A percentile compares a stretch with the other conserved stretches of the same genome.
Conservation (phyloP, 2,329 filamentous ascomycete genomes). For the Macrophomina pseudophaseolina region DNA sequence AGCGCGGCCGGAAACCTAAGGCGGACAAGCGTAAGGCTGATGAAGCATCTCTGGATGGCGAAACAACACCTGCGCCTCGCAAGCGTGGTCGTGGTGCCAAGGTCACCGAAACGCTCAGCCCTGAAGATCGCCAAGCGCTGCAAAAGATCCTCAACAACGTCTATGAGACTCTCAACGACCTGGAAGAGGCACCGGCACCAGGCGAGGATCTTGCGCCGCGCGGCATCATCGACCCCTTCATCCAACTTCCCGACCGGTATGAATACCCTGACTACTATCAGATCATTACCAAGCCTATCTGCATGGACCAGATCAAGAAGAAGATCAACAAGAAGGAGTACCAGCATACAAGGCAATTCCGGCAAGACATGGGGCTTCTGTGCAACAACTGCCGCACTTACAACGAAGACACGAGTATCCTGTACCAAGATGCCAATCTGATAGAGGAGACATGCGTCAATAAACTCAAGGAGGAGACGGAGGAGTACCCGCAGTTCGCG, state of each 20-base stretch:
- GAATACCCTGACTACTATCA: slow-evolving; percentile 95
- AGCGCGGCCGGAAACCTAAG: slow-evolving; percentile 78
- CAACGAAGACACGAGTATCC: slow-evolving; percentile 92
- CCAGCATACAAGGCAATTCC: slow-evolving; percentile 77
- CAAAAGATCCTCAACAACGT: slow-evolving; percentile 79
- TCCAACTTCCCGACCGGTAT: slow-evolving; percentile 86
- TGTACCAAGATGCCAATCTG: slow-evolving; percentile 89
- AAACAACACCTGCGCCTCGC: slow-evolving; percentile 66
- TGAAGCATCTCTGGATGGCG: slow-evolving; percentile 66
- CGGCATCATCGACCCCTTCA: slow-evolving; percentile 89
- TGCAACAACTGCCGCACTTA: slow-evolving; percentile 93
- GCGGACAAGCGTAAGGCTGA: slow-evolving; percentile 89
- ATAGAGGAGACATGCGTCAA: slow-evolving; percentile 71
- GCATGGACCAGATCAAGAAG: slow-evolving; percentile 92
- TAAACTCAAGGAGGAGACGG: slow-evolving; percentile 60
- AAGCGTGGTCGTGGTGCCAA: slow-evolving; percentile 75
- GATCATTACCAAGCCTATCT: slow-evolving; percentile 90
- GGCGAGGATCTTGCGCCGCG: slow-evolving; percentile 66
- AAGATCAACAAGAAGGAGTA: slow-evolving; percentile 98
- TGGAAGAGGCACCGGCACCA: slow-evolving; percentile 66
- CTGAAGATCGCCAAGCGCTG: slow-evolving; percentile 74
- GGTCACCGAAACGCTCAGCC: slow-evolving; percentile 66
- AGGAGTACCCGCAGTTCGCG: slow-evolving; percentile 61
- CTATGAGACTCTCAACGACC: slow-evolving; percentile 79
- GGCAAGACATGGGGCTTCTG: slow-evolving; percentile 80